phyloP scores from a whole-genome alignment of 2,329 filamentous ascomycete species.

The Pseudogymnoascus sp. region DNA sequence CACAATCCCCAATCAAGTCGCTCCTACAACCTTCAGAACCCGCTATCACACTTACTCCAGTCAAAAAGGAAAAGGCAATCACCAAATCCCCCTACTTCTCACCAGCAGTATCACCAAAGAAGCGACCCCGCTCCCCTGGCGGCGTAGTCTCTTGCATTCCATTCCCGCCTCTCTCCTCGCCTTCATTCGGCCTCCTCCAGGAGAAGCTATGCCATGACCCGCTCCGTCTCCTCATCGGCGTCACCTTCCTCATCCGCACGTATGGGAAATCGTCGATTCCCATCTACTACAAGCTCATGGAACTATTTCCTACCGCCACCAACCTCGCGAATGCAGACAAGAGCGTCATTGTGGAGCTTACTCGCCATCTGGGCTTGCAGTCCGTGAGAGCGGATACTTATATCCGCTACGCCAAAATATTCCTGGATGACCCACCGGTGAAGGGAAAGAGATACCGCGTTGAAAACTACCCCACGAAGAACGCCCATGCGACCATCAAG shows the following conservation, averaged over 20 bases:
- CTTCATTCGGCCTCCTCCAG: constrained; percentile 71
- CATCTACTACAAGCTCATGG: constrained; percentile 59
- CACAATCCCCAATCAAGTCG: not conserved
- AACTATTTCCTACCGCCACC: constrained; percentile 56
- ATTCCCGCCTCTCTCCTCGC: constrained; percentile 57
- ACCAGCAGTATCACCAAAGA: not conserved
- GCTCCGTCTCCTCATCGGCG: constrained; percentile 72
- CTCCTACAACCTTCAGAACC: not conserved
- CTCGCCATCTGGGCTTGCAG: constrained; percentile 63
- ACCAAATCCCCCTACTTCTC: constrained; percentile 26
- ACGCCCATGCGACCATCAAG: constrained; percentile 40
- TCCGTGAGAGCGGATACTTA: constrained; percentile 58
- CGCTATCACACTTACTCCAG: not conserved
- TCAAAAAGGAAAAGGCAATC: not conserved
- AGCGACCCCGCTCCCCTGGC: constrained; percentile 12
- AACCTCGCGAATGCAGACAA: constrained; percentile 50
- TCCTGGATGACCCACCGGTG: constrained; percentile 54
- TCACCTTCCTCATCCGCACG: constrained; percentile 79
- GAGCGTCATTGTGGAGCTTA: constrained; percentile 50
- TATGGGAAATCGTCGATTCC: constrained; percentile 67
- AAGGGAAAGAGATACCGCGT: constrained; percentile 48
- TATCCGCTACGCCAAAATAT: constrained; percentile 60
- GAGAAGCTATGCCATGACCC: constrained; percentile 67
- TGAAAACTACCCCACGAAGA: constrained; percentile 43
- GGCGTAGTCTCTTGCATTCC: constrained; percentile 43